Percentiles rank a stretch among this genome's conserved stretches.
Evolutionary conservation across 1,284 basidiomycete species (phyloP).

Genomic region (Sanghuangporus weigelae): DNA sequence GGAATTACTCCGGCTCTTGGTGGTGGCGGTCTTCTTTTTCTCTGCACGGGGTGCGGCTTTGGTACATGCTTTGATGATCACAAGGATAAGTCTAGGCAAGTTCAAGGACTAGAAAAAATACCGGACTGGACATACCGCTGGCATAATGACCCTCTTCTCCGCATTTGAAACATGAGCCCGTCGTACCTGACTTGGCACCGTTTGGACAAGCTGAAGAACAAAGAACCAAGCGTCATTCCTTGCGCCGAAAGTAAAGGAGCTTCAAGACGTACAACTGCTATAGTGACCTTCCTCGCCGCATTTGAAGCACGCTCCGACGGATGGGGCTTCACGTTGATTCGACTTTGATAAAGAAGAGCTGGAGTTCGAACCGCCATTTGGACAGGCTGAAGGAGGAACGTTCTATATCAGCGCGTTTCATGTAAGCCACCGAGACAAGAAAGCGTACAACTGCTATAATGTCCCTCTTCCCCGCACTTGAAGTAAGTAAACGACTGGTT

Average conservation of each 20-base stretch:
- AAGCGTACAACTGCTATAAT: slow-evolving; percentile 24
- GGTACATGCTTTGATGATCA: slow-evolving; percentile 5
- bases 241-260: neutral
- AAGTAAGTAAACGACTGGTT: slow-evolving; percentile 26
- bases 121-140: slow-evolving; percentile 19
- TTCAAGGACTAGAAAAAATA: neutral
- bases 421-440: neutral
- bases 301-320: slow-evolving; percentile 29
- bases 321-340: neutral
- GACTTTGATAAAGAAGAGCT: neutral
- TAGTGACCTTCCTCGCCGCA: slow-evolving; percentile 30
- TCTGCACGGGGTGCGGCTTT: neutral
- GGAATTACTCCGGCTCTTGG: slow-evolving; percentile 6
- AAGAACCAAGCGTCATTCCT: neutral
- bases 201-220: slow-evolving; percentile 19
- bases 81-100: neutral
- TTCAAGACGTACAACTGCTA: slow-evolving; percentile 21
- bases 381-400: neutral
- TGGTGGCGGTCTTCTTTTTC: neutral
- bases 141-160: slow-evolving; percentile 29
- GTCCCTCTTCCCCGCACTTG: slow-evolving; percentile 30
- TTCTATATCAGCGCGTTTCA: neutral
- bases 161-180: slow-evolving; percentile 32
- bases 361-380: neutral
- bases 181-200: neutral